Evolutionary conservation across 306 rosid species (phyloP).

Genomic region (Vachellia pachyceras): DNA sequence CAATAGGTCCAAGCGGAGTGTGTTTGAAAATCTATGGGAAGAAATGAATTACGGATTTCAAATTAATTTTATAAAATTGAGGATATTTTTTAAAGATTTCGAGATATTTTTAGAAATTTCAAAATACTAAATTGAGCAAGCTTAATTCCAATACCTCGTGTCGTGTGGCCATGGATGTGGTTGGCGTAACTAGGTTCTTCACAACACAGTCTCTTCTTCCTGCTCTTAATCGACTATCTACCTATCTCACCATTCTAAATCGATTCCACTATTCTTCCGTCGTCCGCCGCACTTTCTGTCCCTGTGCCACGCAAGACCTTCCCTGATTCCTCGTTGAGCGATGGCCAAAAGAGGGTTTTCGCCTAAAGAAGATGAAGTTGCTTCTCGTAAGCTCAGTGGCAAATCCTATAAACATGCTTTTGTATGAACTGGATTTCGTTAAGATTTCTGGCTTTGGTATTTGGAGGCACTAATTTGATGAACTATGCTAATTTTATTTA

Average conservation of each 20-base stretch:
- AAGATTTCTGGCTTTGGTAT: not conserved
- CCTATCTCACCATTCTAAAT: conserved; percentile 45
- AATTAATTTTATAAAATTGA: no score
- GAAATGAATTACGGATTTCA: no score
- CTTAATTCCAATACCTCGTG: not conserved
- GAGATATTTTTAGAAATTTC: no score
- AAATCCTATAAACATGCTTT: not conserved
- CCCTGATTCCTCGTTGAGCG: conserved; percentile 42
- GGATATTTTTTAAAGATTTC: no score
- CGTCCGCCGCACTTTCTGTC: conserved; percentile 31
- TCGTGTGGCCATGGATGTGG: conserved; percentile 49
- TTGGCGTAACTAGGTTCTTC: conserved; percentile 43
- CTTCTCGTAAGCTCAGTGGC: conserved; percentile 59
- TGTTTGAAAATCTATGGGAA: no score
- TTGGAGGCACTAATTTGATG: not conserved
- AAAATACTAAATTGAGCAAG: no score
- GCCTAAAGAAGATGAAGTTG: conserved; percentile 57
- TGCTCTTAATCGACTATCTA: conserved; percentile 29
- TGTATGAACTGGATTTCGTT: not conserved
- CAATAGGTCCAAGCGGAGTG: no score
- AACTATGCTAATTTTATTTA: conserved; percentile 30
- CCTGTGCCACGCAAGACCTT: conserved; percentile 19
- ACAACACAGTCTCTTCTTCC: conserved; percentile 36
- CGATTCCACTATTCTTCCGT: conserved; percentile 39
- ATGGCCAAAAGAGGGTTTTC: conserved; percentile 63